Percentiles rank a stretch among this genome's conserved stretches.
These are phyloP conservation scores for Suhomyces coccinellae DNA, from an alignment of 1,139 yeast species.

Conservation along the genomic window DNA sequence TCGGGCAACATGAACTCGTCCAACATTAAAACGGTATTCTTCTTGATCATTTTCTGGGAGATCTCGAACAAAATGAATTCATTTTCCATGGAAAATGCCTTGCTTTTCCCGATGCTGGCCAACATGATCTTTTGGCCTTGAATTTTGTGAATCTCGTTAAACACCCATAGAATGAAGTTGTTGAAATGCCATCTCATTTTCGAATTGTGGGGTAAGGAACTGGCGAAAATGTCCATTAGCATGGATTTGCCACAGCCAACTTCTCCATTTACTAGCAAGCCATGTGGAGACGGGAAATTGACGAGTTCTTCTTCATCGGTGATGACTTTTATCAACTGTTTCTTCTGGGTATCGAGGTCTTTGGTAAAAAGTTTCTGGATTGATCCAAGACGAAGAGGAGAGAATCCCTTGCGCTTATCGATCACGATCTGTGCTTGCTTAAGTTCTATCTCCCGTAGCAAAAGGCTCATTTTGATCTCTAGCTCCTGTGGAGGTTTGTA, in stretches of 20 bases:
- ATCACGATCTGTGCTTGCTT: constrained; percentile 27
- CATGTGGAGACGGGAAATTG: constrained; percentile 62
- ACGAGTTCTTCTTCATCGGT: constrained; percentile 64
- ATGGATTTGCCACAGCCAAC: constrained; percentile 78
- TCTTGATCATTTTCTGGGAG: constrained; percentile 62
- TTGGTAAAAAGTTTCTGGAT: constrained; percentile 25
- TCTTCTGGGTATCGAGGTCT: constrained; percentile 32
- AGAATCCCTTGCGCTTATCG: constrained; percentile 12
- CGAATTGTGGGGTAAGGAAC: constrained; percentile 59
- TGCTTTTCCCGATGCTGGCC: constrained; percentile 8
- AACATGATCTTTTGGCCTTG: constrained; percentile 33
- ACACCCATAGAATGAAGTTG: constrained; percentile 69
- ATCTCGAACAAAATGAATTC: constrained; percentile 67
- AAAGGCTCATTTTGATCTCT: constrained; percentile 45
- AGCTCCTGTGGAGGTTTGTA: constrained; percentile 59
- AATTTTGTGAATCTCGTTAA: constrained; percentile 58
- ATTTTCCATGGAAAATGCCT: constrained; percentile 48
- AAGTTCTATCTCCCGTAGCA: constrained; percentile 50
- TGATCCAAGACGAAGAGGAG: constrained; percentile 20
- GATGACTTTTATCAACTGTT: constrained; percentile 46
- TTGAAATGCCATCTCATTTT: constrained; percentile 74
- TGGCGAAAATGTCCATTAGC: constrained; percentile 72
- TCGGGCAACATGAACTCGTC: constrained; percentile 80
- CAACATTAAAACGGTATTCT: constrained; percentile 59
- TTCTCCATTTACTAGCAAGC: constrained; percentile 66